Evolutionary conservation across 768 basidiomycete species (phyloP).

Genomic region (Russula ochroleuca): DNA sequence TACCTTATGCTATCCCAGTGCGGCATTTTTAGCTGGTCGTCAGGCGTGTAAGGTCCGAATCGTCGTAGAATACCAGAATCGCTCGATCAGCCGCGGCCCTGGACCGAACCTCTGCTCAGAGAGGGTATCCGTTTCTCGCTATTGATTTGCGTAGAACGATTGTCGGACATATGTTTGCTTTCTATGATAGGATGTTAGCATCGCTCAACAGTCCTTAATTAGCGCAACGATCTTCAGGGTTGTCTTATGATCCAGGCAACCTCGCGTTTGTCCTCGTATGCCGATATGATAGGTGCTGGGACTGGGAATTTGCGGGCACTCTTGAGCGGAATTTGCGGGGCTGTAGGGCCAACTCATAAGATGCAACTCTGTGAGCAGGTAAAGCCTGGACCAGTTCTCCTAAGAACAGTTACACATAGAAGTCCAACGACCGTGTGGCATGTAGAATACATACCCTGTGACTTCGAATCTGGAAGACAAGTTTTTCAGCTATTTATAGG

Average conservation of each 20-base stretch:
- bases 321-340: background rate
- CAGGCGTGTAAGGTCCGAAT: no score
- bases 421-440: background rate
- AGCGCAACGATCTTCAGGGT: background rate
- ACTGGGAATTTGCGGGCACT: background rate
- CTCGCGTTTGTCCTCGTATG: no score
- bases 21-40: conserved; percentile 15
- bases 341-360: background rate
- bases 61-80: conserved; percentile 87
- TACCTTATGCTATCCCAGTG: background rate
- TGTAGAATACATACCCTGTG: background rate
- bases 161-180: conserved; percentile 6
- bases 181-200: conserved; percentile 31
- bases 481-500: background rate
- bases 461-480: background rate
- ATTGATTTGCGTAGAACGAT: background rate
- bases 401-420: background rate
- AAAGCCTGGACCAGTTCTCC: background rate
- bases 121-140: conserved; percentile 59
- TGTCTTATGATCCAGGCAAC: no score
- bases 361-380: background rate
- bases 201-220: no score
- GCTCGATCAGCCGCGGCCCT: conserved; percentile 84
- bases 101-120: conserved; percentile 65
- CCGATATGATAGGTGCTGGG: no score